Base-by-base conservation (phyloP, 2,329 filamentous ascomycete genomes). In the Sporothrix luriei region DNA sequence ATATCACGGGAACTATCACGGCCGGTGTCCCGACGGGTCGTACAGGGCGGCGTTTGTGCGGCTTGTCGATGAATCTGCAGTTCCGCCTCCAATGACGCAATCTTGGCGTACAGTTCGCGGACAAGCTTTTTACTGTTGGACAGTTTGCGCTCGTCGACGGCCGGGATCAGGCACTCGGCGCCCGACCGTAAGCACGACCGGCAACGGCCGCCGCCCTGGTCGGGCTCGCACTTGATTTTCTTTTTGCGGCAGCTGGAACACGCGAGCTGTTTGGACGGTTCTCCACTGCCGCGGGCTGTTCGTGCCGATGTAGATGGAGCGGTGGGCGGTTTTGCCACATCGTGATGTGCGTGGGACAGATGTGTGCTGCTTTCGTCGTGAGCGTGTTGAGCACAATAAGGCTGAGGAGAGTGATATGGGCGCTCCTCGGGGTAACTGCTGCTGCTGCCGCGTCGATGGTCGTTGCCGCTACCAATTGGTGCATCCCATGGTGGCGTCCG, bases 71-170 rank as follows among this genome's bases (percentile, higher is more conserved):
- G 68, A 7, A 3, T 21, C 11, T 61, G 61, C 6, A 70, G 33
- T 9, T 70, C 70, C 16, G 70, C 68, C 33, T 71, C 66, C 13
- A 71, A 66, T 2, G 51, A 40, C 4, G 65, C 59, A 29, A 70
- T 69, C 11, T 54, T 55, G 4, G 65, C 68, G 24, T 68, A 68
- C 19, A 71, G 70, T 24, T 68, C 70, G 0, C 68, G 55, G 19
- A 71, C 68, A 1, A 70, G 65, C 43, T 70, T 70, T 19, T 68
- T 69, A 16, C 51, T 62, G 59, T 68, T 70, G 43, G 70, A 61
- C 11, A 70, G 46, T 61, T 66, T 70, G 38, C 68, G 64, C 26
- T 71, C 68, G 33, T 70, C 68, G 40, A 70, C 51, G 9, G 65
- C 52, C 3, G 70, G 68, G 2, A 68, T 52, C 10, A 68, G 6